Evolutionary conservation across 2,329 filamentous ascomycete species (phyloP).

Genomic region (Trichoderma gracile): DNA sequence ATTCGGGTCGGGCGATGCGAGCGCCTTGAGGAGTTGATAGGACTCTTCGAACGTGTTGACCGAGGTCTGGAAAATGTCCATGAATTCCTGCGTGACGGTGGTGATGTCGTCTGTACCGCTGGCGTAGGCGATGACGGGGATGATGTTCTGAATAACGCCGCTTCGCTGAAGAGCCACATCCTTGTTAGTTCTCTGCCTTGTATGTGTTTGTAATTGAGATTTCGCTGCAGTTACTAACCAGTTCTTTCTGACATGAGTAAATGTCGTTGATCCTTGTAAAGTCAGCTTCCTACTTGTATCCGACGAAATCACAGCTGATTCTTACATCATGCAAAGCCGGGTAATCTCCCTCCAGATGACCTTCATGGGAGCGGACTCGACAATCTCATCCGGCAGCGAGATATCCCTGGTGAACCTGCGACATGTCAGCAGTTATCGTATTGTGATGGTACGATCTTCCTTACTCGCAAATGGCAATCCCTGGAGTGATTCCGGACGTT

Average conservation of each 20-base stretch:
- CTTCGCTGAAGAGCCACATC: neutral
- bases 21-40: neutral
- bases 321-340: constrained; percentile 17
- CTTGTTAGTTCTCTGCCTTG: neutral
- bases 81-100: constrained; percentile 3
- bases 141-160: constrained; percentile 13
- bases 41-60: neutral
- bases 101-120: neutral
- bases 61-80: constrained; percentile 3
- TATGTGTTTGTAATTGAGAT: neutral
- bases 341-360: constrained; percentile 17
- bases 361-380: constrained; percentile 7
- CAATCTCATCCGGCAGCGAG: neutral
- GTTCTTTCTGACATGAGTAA: constrained; percentile 14
- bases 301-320: neutral
- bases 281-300: neutral
- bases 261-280: constrained; percentile 14
- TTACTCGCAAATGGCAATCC: constrained; percentile 11
- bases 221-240: neutral
- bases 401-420: neutral
- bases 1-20: neutral
- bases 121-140: neutral
- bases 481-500: constrained; percentile 16
- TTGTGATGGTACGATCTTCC: neutral
- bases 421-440: neutral